Percentiles rank a stretch among this genome's conserved stretches.
Conservation (phyloP, 192 early-diverging fungal species). For the Nowakowskiella sp. region DNA sequence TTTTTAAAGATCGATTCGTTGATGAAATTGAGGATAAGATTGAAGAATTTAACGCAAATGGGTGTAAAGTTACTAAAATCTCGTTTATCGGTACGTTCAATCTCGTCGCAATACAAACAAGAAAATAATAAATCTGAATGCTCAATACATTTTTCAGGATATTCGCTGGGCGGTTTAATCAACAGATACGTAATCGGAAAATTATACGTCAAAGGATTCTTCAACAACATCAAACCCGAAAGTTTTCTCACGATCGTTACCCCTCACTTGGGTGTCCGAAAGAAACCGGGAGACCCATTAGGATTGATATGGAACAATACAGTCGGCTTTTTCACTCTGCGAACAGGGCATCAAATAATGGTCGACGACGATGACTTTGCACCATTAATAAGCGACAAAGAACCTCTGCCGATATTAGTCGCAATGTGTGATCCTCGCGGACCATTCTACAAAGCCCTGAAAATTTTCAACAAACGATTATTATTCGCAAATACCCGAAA, state of each 20-base stretch:
- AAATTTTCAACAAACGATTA: slow-evolving; percentile 12
- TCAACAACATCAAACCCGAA: slow-evolving; percentile 17
- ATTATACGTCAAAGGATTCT: slow-evolving; percentile 25
- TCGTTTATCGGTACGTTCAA: slow-evolving; percentile 31
- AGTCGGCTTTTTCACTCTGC: slow-evolving; percentile 2
- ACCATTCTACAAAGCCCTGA: slow-evolving; percentile 24
- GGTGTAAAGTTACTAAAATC: slow-evolving; percentile 14
- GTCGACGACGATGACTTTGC: slow-evolving; percentile 15
- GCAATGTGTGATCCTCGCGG: slow-evolving; percentile 24
- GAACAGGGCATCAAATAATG: slow-evolving; percentile 21
- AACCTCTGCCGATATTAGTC: slow-evolving; percentile 24
- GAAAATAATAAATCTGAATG: not conserved
- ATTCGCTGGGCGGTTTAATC: slow-evolving; percentile 43
- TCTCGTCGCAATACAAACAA: too few species aligned
- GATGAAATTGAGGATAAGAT: slow-evolving; percentile 1
- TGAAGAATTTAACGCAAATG: not conserved
- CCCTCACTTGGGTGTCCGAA: slow-evolving; percentile 42
- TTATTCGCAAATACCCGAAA: slow-evolving; percentile 25
- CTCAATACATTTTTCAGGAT: slow-evolving; percentile 6
- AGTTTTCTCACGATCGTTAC: slow-evolving; percentile 38
- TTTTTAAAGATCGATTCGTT: too few species aligned
- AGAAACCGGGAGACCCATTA: not conserved
- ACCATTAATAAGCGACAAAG: slow-evolving; percentile 18
- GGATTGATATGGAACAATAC: slow-evolving; percentile 21
- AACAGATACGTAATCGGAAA: slow-evolving; percentile 40